phyloP scores from a whole-genome alignment of 1,284 basidiomycete genomes.

The Phylloporus sp. region DNA sequence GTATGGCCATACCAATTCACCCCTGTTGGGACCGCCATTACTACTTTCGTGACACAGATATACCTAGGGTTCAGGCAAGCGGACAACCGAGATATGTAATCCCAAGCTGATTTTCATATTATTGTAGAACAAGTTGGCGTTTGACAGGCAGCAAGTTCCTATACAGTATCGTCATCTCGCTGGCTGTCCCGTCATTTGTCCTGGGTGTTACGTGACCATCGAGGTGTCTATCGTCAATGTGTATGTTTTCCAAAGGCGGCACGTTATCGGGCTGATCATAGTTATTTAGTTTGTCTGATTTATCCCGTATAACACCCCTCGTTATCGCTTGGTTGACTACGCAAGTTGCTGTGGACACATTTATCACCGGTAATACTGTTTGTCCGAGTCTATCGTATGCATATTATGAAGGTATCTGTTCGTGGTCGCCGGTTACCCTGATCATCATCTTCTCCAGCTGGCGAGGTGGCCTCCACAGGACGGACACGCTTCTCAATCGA shows the following conservation, averaged over 20 bases:
- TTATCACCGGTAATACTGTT: conserved; percentile 47
- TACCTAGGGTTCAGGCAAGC: conserved; percentile 26
- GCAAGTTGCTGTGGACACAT: conserved; percentile 49
- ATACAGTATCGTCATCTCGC: conserved; percentile 39
- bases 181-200: conserved; percentile 46
- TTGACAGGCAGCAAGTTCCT: conserved; percentile 48
- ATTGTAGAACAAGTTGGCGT: conserved; percentile 17
- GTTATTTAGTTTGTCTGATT: conserved; percentile 32
- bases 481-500: conserved; percentile 53
- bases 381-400: no score
- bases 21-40: conserved; percentile 50
- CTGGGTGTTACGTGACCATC: conserved; percentile 46
- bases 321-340: conserved; percentile 50
- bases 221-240: conserved; percentile 47
- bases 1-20: conserved; percentile 54
- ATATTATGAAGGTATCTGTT: no score
- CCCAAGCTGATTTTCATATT: no score
- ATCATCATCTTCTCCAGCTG: conserved; percentile 46
- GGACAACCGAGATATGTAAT: no score
- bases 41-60: conserved; percentile 52
- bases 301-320: conserved; percentile 34
- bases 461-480: conserved; percentile 54
- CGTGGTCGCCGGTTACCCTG: conserved; percentile 21
- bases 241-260: conserved; percentile 37
- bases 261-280: not conserved